Percentiles rank a stretch among this genome's conserved stretches.
These are phyloP conservation scores for Strobilomyces confusus DNA, from an alignment of 768 basidiomycete species.

Conservation along the genomic window DNA sequence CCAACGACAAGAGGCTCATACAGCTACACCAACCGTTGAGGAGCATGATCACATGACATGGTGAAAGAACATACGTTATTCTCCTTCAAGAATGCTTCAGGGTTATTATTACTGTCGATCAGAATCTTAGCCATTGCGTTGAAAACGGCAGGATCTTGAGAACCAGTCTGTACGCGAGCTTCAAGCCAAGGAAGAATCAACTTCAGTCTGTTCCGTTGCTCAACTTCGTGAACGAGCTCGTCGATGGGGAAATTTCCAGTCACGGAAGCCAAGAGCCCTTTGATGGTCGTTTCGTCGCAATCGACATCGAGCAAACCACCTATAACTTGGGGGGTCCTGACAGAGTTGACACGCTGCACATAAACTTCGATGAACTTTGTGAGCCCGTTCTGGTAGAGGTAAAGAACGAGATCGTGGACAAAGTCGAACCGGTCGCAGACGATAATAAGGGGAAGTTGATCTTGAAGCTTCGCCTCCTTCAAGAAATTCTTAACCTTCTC, in stretches of 20 bases:
- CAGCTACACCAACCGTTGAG: slow-evolving; percentile 44
- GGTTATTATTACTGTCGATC: slow-evolving; percentile 98
- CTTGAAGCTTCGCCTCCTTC: slow-evolving; percentile 94
- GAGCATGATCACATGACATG: not conserved
- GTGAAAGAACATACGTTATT: slow-evolving; percentile 70
- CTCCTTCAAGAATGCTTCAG: slow-evolving; percentile 96
- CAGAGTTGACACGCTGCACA: slow-evolving; percentile 96
- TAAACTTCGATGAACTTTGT: slow-evolving; percentile 99
- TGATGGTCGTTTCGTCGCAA: slow-evolving; percentile 95
- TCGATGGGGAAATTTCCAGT: slow-evolving; percentile 98
- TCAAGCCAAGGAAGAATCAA: slow-evolving; percentile 97
- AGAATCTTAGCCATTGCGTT: slow-evolving; percentile 98
- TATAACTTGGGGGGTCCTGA: slow-evolving; percentile 93
- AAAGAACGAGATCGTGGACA: slow-evolving; percentile 97
- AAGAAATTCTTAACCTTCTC: slow-evolving; percentile 99
- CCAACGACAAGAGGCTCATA: slow-evolving; percentile 97
- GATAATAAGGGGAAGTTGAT: slow-evolving; percentile 98
- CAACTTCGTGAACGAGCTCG: slow-evolving; percentile 95
- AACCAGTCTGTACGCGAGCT: slow-evolving; percentile 87
- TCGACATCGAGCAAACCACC: slow-evolving; percentile 97
- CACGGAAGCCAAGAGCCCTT: slow-evolving; percentile 88
- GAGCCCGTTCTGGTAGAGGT: slow-evolving; percentile 96
- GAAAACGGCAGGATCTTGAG: slow-evolving; percentile 90
- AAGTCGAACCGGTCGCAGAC: slow-evolving; percentile 99
- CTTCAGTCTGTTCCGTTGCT: slow-evolving; percentile 93